phyloP scores from a whole-genome alignment of 2,329 filamentous ascomycete species.

The Cercospora sesami region DNA sequence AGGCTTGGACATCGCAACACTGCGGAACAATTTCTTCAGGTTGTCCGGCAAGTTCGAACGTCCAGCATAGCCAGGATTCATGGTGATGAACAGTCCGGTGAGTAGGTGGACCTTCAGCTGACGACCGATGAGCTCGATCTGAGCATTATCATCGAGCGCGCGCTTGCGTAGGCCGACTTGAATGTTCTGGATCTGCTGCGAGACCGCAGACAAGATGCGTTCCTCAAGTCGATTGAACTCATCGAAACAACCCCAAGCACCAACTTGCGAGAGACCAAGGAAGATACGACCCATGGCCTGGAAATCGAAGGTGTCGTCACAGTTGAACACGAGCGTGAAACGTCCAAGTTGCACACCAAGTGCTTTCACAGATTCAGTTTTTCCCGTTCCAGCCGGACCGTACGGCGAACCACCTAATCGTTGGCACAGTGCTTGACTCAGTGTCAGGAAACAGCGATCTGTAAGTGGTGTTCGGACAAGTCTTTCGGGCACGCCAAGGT shows the following conservation, averaged over 20 bases:
- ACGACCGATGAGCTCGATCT: slow-evolving; percentile 92
- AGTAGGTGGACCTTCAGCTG: slow-evolving; percentile 87
- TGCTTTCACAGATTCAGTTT: slow-evolving; percentile 98
- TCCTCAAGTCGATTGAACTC: slow-evolving; percentile 99
- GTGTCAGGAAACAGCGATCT: slow-evolving; percentile 95
- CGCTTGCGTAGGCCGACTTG: slow-evolving; percentile 90
- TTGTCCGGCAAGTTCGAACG: slow-evolving; percentile 98
- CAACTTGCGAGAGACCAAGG: slow-evolving; percentile 97
- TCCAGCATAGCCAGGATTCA: slow-evolving; percentile 99
- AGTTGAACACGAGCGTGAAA: slow-evolving; percentile 98
- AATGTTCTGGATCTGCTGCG: slow-evolving; percentile 99
- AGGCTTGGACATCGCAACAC: slow-evolving; percentile 98
- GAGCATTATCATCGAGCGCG: slow-evolving; percentile 74
- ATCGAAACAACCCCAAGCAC: slow-evolving; percentile 99
- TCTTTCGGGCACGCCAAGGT: slow-evolving; percentile 91
- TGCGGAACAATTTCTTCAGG: slow-evolving; percentile 98
- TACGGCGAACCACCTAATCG: slow-evolving; percentile 95
- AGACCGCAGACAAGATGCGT: slow-evolving; percentile 94
- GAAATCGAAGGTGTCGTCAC: slow-evolving; percentile 99
- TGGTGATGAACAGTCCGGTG: slow-evolving; percentile 99
- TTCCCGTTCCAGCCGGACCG: slow-evolving; percentile 94
- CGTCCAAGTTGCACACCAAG: slow-evolving; percentile 93
- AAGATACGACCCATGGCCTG: slow-evolving; percentile 99
- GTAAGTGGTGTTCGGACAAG: slow-evolving; percentile 96
- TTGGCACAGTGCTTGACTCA: slow-evolving; percentile 94